Evolutionary conservation across 2,329 filamentous ascomycete genomes (phyloP).

Genomic region (Diaporthe humulicola): DNA sequence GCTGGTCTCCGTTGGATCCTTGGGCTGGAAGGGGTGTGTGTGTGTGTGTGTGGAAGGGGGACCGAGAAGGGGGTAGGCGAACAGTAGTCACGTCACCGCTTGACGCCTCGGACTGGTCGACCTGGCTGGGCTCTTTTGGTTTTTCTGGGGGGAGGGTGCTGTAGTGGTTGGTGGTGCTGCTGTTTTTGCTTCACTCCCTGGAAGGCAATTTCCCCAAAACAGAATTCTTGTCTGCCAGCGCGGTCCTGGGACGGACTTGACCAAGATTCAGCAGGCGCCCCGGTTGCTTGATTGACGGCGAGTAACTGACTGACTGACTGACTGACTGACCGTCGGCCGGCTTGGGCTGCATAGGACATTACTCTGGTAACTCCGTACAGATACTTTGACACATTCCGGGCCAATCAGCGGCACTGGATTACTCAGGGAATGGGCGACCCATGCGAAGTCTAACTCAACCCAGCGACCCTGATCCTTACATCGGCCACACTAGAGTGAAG

Average conservation of each 20-base stretch:
- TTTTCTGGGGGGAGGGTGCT: background rate
- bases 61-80: constrained; percentile 13
- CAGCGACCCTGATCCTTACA: constrained; percentile 28
- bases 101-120: constrained; percentile 2
- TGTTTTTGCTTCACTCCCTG: background rate
- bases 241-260: constrained; percentile 4
- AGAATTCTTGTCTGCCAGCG: constrained; percentile 9
- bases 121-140: background rate
- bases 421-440: constrained; percentile 19
- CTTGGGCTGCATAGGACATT: constrained; percentile 20
- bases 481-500: constrained; percentile 15
- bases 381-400: constrained; percentile 13
- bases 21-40: background rate
- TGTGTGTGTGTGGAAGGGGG: background rate
- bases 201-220: constrained; percentile 12
- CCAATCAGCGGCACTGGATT: constrained; percentile 26
- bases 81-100: constrained; percentile 22
- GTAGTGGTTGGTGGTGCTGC: background rate
- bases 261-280: background rate
- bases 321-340: background rate
- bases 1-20: constrained; percentile 14
- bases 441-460: constrained; percentile 24
- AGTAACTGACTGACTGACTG: background rate
- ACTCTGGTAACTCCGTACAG: constrained; percentile 22
- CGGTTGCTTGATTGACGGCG: background rate